Conservation (phyloP, 2,329 filamentous ascomycete species). For the Coniochaeta sp. region DNA sequence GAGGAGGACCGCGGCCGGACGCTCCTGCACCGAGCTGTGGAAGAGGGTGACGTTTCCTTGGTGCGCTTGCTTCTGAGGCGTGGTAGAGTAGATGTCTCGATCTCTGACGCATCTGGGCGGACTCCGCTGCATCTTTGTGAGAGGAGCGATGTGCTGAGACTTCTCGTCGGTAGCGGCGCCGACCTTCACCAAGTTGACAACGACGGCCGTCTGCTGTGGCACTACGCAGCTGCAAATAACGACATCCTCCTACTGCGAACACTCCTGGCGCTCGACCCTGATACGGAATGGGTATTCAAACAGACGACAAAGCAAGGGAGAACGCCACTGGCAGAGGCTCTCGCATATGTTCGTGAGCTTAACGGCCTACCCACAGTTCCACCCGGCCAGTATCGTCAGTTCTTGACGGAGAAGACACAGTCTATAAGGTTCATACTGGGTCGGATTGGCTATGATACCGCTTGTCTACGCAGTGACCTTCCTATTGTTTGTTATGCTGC, state of each 20-base stretch:
- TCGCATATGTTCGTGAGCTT: background rate
- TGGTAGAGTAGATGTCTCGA: background rate
- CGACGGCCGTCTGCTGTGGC: conserved; percentile 1
- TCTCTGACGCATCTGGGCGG: background rate
- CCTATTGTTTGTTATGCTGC: background rate
- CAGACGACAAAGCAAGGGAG: background rate
- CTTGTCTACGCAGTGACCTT: background rate
- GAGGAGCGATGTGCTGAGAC: background rate
- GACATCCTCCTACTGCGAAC: background rate
- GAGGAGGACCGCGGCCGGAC: background rate
- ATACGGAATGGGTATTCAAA: background rate
- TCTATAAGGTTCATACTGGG: background rate
- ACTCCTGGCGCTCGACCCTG: background rate
- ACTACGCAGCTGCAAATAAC: conserved; percentile 2
- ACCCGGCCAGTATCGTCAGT: background rate
- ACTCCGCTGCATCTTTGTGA: background rate
- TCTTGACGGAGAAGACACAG: background rate
- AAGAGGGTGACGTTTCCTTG: background rate
- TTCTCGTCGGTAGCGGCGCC: background rate
- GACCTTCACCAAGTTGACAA: background rate
- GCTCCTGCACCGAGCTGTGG: background rate
- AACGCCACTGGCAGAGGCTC: conserved; percentile 1
- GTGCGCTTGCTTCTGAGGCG: background rate
- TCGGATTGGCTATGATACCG: background rate
- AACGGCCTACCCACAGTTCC: background rate